Evolutionary conservation across 2,329 filamentous ascomycete species (phyloP).

Genomic region (Phyllosticta capitalensis): DNA sequence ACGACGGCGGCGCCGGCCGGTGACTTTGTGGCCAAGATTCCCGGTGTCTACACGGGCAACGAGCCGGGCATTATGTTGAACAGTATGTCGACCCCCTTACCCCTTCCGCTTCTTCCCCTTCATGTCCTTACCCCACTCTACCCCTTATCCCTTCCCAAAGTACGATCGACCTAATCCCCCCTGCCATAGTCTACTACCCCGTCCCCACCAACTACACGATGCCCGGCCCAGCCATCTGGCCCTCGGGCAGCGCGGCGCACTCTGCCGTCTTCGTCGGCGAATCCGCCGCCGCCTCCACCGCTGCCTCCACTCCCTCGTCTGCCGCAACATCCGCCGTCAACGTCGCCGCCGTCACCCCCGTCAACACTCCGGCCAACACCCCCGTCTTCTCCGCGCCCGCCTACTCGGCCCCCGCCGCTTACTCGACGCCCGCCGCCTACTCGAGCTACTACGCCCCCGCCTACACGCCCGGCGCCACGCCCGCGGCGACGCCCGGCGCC

Average conservation of each 20-base stretch:
- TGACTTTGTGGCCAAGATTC: slow-evolving; percentile 38
- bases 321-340: not conserved
- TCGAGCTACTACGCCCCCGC: not conserved
- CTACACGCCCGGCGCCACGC: not conserved
- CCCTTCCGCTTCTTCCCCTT: not conserved
- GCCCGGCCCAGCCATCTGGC: slow-evolving; percentile 23
- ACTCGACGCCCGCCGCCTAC: not conserved
- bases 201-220: slow-evolving; percentile 24
- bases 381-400: not conserved
- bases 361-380: not conserved
- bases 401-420: not conserved
- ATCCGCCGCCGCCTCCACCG: not conserved
- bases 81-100: slow-evolving; percentile 15
- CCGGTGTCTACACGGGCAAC: slow-evolving; percentile 38
- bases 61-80: slow-evolving; percentile 43
- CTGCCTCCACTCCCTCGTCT: not conserved
- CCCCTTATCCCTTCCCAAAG: not conserved
- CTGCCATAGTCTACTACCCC: slow-evolving; percentile 19
- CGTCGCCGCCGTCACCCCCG: not conserved
- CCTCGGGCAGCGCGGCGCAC: not conserved
- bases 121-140: not conserved
- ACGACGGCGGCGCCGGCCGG: slow-evolving; percentile 33
- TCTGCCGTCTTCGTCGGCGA: not conserved
- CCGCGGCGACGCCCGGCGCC: too few relatives aligned
- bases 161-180: not conserved